A percentile compares a stretch with the other conserved stretches of the same genome.
phyloP scores from a whole-genome alignment of 1,284 basidiomycete species.

The Melampsora abietis-canadensis region DNA sequence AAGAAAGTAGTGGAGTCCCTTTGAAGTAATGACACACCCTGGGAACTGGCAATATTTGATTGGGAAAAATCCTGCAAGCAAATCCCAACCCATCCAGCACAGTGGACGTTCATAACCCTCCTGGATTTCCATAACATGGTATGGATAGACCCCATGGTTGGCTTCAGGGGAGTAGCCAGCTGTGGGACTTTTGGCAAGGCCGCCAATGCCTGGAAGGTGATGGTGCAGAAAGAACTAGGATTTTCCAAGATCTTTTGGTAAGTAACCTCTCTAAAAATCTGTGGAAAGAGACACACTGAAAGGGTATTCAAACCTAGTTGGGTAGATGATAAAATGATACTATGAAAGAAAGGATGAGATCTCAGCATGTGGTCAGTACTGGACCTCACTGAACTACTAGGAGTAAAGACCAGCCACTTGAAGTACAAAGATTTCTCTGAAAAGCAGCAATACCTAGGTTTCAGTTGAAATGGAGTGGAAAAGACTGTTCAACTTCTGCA shows the following conservation, averaged over 20 bases:
- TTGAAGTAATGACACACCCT: neutral
- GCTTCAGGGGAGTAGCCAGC: neutral
- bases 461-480: neutral
- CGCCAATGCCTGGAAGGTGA: neutral
- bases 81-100: neutral
- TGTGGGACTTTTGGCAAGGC: constrained; percentile 10
- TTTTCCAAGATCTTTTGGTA: neutral
- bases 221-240: neutral
- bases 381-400: neutral
- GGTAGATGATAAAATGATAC: constrained; percentile 10
- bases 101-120: neutral
- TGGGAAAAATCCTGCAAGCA: constrained; percentile 1
- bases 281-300: too few species aligned
- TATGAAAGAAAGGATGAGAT: neutral
- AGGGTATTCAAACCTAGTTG: too few species aligned
- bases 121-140: neutral
- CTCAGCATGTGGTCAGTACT: neutral
- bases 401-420: neutral
- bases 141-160: neutral
- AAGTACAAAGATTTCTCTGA: neutral
- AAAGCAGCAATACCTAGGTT: neutral
- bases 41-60: neutral
- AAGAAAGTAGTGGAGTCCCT: neutral
- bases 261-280: too few species aligned
- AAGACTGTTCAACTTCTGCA: constrained; percentile 1